Evolutionary conservation across 208 protist species (phyloP), one percentile per base, ranked within the genome.

Genomic region (Acanthamoeba quina): DNA sequence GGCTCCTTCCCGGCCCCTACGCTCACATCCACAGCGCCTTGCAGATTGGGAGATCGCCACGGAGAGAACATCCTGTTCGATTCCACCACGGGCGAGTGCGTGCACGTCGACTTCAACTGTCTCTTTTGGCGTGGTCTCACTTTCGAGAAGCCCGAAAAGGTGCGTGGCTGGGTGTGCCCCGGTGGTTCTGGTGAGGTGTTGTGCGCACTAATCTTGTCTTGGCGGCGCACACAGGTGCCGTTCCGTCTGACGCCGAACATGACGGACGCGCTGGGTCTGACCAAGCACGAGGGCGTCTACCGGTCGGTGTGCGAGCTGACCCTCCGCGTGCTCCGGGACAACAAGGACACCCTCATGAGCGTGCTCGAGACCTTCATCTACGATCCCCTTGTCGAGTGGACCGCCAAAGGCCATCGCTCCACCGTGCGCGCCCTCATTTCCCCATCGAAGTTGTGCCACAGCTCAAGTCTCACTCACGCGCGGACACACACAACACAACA

Each of bases 191-290:
- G 31, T 70, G 3, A 99, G 93, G 98, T 97, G 15, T 99, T 99
- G 96, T 98, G 99, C 44, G 98, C 99, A 17, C 94, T 98, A 96
- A 7, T n/a, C n/a, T n/a, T n/a, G n/a, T 96, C 95, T 72, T 89
- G 97, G 49, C 96, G 99, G 96, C 98, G 10, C 41, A 4, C 41
- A 99, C 99, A 31, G 99, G 98, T 99, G 15, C 99, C 99, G 21
- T 99, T 99, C 95, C 97, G 99, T 7, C 95, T 99, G 24, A 99
- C 99, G 19, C 97, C 98, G 21, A 99, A 99, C 96, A 94, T 99
- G 10, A 97, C 99, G n/a, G 92, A 95, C 44, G 98, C 98, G 9
- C 96, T 99, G 68, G 99, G 99, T 21, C 96, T 99, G 37, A 97
- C 96, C 17, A 98, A 98, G 47, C 95, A 97, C 13, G 98, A 99